Percentiles rank a stretch among this genome's conserved stretches.
Conservation (phyloP, 2,329 filamentous ascomycete genomes). For the Aureobasidium leucospermi region DNA sequence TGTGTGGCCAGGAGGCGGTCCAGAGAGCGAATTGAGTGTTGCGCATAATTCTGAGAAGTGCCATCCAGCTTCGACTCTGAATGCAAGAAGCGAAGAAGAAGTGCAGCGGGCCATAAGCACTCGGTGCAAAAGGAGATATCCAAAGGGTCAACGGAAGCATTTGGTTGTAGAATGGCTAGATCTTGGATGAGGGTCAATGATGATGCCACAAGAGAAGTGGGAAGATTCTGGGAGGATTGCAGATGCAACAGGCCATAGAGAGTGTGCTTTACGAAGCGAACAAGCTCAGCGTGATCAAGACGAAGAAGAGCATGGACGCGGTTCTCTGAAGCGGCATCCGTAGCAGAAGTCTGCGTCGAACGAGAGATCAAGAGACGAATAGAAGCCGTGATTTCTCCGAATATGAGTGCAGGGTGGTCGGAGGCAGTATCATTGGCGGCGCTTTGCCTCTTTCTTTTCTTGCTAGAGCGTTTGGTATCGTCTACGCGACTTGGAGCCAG, state of each 20-base stretch:
- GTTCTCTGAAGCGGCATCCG: background rate
- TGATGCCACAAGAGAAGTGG: background rate
- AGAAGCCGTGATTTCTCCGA: background rate
- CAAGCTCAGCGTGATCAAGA: slow-evolving; percentile 1
- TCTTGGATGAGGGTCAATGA: slow-evolving; percentile 7
- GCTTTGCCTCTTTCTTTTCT: slow-evolving; percentile 15
- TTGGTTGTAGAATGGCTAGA: background rate
- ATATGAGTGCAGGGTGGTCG: background rate
- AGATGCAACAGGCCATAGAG: background rate
- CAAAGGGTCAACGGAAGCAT: background rate
- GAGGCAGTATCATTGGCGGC: background rate
- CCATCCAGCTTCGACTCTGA: background rate
- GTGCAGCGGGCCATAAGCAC: slow-evolving; percentile 21
- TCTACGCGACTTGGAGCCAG: background rate
- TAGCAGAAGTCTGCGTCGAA: background rate
- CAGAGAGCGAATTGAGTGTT: slow-evolving; percentile 16
- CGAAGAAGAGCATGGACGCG: slow-evolving; percentile 11
- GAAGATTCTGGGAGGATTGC: background rate
- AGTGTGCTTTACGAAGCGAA: background rate
- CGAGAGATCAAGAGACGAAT: background rate
- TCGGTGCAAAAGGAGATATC: slow-evolving; percentile 20
- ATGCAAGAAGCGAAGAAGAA: slow-evolving; percentile 17
- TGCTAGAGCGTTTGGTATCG: background rate
- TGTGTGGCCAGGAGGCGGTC: slow-evolving; percentile 36
- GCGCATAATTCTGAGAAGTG: background rate